phyloP scores from a whole-genome alignment of 164 flowering plant genomes.

The Vitis rotundifolia region DNA sequence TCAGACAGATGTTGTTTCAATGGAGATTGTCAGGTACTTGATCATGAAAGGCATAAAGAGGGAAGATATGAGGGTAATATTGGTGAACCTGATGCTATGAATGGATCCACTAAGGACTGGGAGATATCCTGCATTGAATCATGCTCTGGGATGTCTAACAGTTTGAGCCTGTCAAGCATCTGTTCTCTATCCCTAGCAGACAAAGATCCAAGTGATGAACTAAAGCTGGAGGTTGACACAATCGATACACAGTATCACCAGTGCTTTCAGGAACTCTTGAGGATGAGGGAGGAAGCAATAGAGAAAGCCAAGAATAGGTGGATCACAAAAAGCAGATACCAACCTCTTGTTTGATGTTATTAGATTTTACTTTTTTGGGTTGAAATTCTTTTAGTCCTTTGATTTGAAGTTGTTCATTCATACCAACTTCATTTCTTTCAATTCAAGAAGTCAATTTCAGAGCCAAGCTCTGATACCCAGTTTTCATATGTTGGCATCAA shows the following conservation, averaged over 20 bases:
- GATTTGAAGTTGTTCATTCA: constrained; percentile 8
- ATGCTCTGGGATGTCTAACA: constrained; percentile 16
- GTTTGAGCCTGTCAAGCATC: constrained; percentile 28
- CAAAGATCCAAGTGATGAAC: constrained; percentile 33
- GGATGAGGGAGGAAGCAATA: constrained; percentile 55
- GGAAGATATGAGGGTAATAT: constrained; percentile 3
- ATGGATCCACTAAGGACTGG: constrained; percentile 14
- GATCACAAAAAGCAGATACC: constrained; percentile 32
- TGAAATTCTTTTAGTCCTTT: not conserved
- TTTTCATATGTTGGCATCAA: too few relatives aligned
- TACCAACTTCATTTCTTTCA: not conserved
- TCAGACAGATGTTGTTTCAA: constrained; percentile 10
- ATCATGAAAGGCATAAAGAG: constrained; percentile 7
- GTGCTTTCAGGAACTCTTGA: constrained; percentile 45
- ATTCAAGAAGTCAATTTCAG: too few relatives aligned
- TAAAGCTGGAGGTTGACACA: constrained; percentile 57
- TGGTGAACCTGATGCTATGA: constrained; percentile 11
- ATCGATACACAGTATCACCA: constrained; percentile 59
- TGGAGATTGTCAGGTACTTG: constrained; percentile 16
- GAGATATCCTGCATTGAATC: constrained; percentile 14
- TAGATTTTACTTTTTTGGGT: not conserved
- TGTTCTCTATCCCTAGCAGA: constrained; percentile 31
- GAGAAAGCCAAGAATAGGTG: constrained; percentile 61
- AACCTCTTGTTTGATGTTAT: constrained; percentile 18
- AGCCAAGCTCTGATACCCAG: too few relatives aligned